Evolutionary conservation across 257 asterid genomes (phyloP).

Genomic region (Oldenlandia corymbosa): DNA sequence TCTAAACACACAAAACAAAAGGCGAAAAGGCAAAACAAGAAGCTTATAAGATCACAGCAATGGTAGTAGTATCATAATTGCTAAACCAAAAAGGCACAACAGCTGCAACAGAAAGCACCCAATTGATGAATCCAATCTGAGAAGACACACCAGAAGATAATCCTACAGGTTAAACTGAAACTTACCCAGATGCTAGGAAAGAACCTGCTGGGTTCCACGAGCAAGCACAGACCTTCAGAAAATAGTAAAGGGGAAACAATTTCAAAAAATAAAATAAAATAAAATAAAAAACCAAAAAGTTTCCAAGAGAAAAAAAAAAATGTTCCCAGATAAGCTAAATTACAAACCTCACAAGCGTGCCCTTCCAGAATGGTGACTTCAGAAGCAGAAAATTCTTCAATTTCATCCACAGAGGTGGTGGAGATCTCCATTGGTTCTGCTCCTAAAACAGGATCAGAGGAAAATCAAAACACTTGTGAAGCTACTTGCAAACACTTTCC

Average conservation of each 20-base stretch:
- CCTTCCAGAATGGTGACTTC: conserved; percentile 29
- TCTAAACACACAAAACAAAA: conserved; percentile 10
- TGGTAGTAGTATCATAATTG: not conserved
- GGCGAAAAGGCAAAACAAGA: not conserved
- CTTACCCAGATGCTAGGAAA: conserved; percentile 36
- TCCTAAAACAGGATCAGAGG: not conserved
- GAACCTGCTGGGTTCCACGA: conserved; percentile 36
- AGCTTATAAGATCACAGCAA: too few relatives aligned
- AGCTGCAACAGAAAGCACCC: not conserved
- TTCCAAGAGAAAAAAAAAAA: too few relatives aligned
- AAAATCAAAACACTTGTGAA: not conserved
- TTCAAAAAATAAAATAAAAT: too few relatives aligned
- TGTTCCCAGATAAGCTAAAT: too few relatives aligned
- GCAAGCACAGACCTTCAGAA: conserved; percentile 32
- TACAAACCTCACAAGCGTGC: conserved; percentile 27
- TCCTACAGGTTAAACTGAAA: not conserved
- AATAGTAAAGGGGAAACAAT: not conserved
- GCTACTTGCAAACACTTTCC: not conserved
- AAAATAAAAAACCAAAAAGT: too few relatives aligned
- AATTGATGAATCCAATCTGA: not conserved
- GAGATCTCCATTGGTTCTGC: conserved; percentile 24
- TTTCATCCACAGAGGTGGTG: conserved; percentile 6
- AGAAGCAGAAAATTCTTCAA: conserved; percentile 19
- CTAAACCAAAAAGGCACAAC: not conserved
- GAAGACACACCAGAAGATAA: not conserved